Evolutionary conservation across 805 yeast genomes (phyloP), one percentile per base, ranked within the genome.

Genomic region (Millerozyma acaciae): DNA sequence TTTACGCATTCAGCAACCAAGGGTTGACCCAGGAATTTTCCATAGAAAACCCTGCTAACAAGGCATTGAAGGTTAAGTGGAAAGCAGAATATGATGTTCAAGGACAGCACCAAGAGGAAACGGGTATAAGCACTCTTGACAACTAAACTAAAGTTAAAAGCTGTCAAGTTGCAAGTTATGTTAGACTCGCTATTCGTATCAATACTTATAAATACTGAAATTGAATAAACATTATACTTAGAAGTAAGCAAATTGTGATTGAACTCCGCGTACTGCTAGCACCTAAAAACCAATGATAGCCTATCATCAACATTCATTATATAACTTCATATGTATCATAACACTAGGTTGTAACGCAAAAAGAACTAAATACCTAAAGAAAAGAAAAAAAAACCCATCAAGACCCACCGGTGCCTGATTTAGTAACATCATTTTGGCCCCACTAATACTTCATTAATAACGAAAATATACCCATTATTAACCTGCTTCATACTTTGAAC

Each of bases 31-130:
- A 84, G 56, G 65, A 59, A 21, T 66, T 76, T 31, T 50, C 57
- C 1, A 54, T 58, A 21, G 69, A 63, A 32, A 65, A 59, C 44
- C 47, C 58, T 6, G 33, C 38, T 16, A 44, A 50, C 23, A 68
- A 62, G 45, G 54, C 52, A 16, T 60, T 82, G 44, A 84, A 83
- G 56, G 67, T 86, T 38, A 82, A 85, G 55, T 86, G 89, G 90
- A 84, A 80, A 55, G 70, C 74, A 16, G 73, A 73, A 36, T 85
- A 75, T 52, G 45, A 49, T 8, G 51, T 70, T 7, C 74, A 72
- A 33, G 75, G 78, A n/a, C 51, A 55, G 15, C 53, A 57, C 6
- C 57, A 57, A 14, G 80, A 73, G 44, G 83, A 78, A 43, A 69
- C 78, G 7, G 86, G 87, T 6, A 76, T 79, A 13, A 53, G 57